Base-by-base conservation (phyloP, 441 rosid genomes). In the Euphorbia corollata region DNA sequence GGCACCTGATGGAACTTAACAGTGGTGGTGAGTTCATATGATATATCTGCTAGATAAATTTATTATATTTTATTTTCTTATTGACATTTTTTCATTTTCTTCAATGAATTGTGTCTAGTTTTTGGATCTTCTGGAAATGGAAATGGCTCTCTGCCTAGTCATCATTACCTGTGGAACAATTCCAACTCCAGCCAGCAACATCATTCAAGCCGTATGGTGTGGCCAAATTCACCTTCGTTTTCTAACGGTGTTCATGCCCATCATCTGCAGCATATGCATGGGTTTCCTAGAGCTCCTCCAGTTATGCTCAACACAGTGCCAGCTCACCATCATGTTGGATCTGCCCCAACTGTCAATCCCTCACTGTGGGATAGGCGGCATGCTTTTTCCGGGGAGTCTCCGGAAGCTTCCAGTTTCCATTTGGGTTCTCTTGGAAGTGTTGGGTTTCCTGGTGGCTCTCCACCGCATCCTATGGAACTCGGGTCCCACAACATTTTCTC, bases 21-120 rank as follows among this genome's bases (percentile, higher is more conserved):
- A 85, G 89, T 74, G 89, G 87, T 38, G 88, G 99, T 94, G 82
- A 78, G 88, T 83, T 78, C 68, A 15, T 64, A 55, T 72, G 66
- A 72, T 73, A 57, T 63, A 18, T 41, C 41, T 77, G 61, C 66
- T 60, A 23, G 51, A 22, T 56, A 22, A 13, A 23, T 56, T n/a
- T 51, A 19, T 2, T 51, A 45, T 45, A 38, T 47, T 62, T 61
- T 65, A 60, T 71, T 74, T 43, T 65, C 47, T 63, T 58, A 36
- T 56, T 32, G 51, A 57, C 59, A 54, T 43, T 45, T 64, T 68
- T 59, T 43, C 43, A 30, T 58, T 50, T 43, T 53, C 0, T 32
- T 65, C 18, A 43, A 27, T 74, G 53, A 13, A 27, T 53, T 60
- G 32, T 51, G 24, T 74, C 76, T 74, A 84, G 95, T 71, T 68